Conservation (phyloP, 2,329 filamentous ascomycete genomes). For the Aspergillus tanneri region DNA sequence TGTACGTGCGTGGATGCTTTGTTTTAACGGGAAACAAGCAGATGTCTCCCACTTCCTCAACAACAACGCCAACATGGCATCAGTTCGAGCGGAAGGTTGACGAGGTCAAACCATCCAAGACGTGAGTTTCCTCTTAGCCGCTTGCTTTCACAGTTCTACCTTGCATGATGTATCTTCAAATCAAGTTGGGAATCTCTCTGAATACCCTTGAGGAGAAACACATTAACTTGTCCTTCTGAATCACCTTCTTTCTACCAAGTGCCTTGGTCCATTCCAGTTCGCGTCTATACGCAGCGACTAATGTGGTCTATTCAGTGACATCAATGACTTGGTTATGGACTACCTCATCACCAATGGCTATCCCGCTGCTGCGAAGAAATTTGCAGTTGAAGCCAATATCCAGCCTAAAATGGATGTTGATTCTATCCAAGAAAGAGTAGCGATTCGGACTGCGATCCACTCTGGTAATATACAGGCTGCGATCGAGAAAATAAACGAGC, state of each 20-base stretch:
- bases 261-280: constrained; percentile 13
- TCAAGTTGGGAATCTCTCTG: constrained; percentile 99
- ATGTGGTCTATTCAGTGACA: constrained; percentile 64
- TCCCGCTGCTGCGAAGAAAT: constrained; percentile 85
- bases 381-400: constrained; percentile 90
- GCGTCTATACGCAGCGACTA: constrained; percentile 25
- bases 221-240: constrained; percentile 77
- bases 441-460: constrained; percentile 83
- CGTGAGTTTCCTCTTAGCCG: constrained; percentile 58
- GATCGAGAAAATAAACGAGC: constrained; percentile 82
- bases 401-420: constrained; percentile 68
- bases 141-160: constrained; percentile 13
- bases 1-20: constrained; percentile 31
- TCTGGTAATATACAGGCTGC: constrained; percentile 80
- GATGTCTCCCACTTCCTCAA: constrained; percentile 70
- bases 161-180: constrained; percentile 71
- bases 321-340: constrained; percentile 93
- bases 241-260: too few relatives aligned
- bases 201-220: constrained; percentile 86
- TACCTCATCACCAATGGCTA: constrained; percentile 97
- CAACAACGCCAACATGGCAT: constrained; percentile 67
- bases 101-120: constrained; percentile 82
- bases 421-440: constrained; percentile 73
- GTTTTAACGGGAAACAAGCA: constrained; percentile 43
- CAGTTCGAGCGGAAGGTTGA: constrained; percentile 79